A percentile compares a stretch with the other conserved stretches of the same genome.
phyloP scores from a whole-genome alignment of 495 filamentous ascomycete species.

The Aspergillus bridgeri region DNA sequence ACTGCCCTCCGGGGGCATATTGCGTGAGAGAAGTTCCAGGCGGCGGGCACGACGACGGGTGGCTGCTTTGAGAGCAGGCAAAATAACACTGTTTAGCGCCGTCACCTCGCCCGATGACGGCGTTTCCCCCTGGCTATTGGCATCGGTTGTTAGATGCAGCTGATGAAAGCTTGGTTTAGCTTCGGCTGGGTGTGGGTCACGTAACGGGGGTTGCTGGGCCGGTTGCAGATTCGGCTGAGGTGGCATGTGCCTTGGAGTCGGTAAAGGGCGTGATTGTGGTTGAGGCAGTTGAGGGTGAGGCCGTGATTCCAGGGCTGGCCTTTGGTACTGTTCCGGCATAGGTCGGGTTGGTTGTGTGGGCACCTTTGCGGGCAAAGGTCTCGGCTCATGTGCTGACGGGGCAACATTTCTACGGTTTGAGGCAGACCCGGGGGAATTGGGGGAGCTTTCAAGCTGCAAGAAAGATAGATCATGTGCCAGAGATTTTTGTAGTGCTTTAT shows the following conservation, averaged over 20 bases:
- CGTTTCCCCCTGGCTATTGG: constrained; percentile 17
- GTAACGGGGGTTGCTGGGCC: neutral
- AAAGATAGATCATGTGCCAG: constrained; percentile 57
- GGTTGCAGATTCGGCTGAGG: constrained; percentile 13
- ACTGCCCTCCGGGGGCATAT: constrained; percentile 2
- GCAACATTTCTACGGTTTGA: constrained; percentile 15
- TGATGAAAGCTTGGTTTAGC: constrained; percentile 1
- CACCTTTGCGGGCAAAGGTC: constrained; percentile 24
- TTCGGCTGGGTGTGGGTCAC: constrained; percentile 6
- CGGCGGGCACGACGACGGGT: constrained; percentile 64
- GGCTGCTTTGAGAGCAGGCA: constrained; percentile 87
- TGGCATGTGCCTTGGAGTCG: constrained; percentile 24
- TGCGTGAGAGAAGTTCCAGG: constrained; percentile 20
- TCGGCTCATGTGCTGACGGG: constrained; percentile 29
- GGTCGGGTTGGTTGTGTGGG: neutral
- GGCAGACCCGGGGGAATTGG: constrained; percentile 15
- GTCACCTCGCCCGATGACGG: constrained; percentile 37
- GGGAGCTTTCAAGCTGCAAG: constrained; percentile 33
- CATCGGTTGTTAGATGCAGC: neutral
- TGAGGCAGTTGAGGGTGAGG: constrained; percentile 30
- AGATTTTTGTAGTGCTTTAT: constrained; percentile 56
- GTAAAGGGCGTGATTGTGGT: constrained; percentile 25
- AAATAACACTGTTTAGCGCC: constrained; percentile 76
- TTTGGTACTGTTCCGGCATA: constrained; percentile 29
- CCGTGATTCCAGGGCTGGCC: constrained; percentile 7